Evolutionary conservation across 495 filamentous ascomycete species (phyloP).

Genomic region (Annulohypoxylon bovei): DNA sequence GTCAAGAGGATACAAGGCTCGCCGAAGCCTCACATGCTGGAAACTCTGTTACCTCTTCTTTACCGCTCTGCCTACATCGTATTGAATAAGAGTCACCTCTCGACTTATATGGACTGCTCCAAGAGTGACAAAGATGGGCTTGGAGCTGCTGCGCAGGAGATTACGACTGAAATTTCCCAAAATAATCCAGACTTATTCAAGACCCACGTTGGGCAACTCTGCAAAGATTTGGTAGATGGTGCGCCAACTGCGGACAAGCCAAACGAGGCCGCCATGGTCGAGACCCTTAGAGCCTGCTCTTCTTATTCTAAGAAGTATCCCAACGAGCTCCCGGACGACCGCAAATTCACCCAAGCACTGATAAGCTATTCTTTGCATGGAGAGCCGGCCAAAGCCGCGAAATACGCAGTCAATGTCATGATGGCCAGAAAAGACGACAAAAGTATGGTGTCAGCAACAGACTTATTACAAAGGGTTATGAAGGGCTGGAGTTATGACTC

Average conservation of each 20-base stretch:
- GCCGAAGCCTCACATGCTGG: slow-evolving; percentile 66
- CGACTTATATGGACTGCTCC: slow-evolving; percentile 86
- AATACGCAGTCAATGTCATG: slow-evolving; percentile 91
- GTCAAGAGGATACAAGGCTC: slow-evolving; percentile 75
- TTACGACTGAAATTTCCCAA: slow-evolving; percentile 91
- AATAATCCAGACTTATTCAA: slow-evolving; percentile 88
- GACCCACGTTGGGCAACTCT: slow-evolving; percentile 91
- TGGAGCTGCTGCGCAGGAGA: slow-evolving; percentile 82
- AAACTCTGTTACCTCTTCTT: slow-evolving; percentile 83
- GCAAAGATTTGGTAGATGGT: slow-evolving; percentile 81
- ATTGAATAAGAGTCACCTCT: slow-evolving; percentile 93
- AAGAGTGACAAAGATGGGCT: slow-evolving; percentile 81
- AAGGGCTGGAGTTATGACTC: slow-evolving; percentile 81
- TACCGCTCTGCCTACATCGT: slow-evolving; percentile 84
- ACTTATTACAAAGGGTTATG: slow-evolving; percentile 77
- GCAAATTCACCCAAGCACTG: slow-evolving; percentile 84
- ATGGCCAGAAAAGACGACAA: slow-evolving; percentile 82
- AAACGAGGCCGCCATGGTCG: slow-evolving; percentile 75
- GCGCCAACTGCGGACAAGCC: slow-evolving; percentile 73
- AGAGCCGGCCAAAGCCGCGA: slow-evolving; percentile 81
- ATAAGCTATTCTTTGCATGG: slow-evolving; percentile 83
- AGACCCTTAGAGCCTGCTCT: slow-evolving; percentile 91
- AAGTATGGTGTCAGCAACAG: slow-evolving; percentile 82
- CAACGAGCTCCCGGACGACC: slow-evolving; percentile 83
- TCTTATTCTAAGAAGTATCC: slow-evolving; percentile 88